Conservation (phyloP, 306 rosid species). For the Albizia julibrissin region DNA sequence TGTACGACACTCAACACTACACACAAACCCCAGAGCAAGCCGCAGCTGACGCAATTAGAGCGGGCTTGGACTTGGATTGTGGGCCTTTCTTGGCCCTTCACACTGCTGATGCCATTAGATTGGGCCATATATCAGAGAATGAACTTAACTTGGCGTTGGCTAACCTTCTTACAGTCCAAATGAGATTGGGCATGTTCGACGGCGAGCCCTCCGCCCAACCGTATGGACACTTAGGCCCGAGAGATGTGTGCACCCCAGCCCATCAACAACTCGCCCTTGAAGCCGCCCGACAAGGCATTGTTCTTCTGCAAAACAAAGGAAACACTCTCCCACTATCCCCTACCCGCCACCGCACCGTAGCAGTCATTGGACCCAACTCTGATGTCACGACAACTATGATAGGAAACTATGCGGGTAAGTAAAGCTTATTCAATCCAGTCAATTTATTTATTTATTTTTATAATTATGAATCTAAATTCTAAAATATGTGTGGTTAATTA, state of each 20-base stretch:
- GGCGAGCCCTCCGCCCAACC: constrained; percentile 63
- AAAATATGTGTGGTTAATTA: not conserved
- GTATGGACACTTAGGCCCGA: constrained; percentile 69
- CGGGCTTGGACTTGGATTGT: constrained; percentile 89
- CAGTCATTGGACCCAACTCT: constrained; percentile 88
- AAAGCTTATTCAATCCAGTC: not conserved
- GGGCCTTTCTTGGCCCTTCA: constrained; percentile 80
- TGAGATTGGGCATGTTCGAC: constrained; percentile 94
- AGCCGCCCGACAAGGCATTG: constrained; percentile 86
- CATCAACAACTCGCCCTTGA: constrained; percentile 79
- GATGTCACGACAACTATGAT: constrained; percentile 87
- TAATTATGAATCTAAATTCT: too few relatives aligned
- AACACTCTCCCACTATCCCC: constrained; percentile 60
- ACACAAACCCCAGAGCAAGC: constrained; percentile 78
- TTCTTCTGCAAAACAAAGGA: constrained; percentile 58
- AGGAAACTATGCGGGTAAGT: constrained; percentile 79
- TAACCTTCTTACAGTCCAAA: constrained; percentile 69
- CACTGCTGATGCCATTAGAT: constrained; percentile 53
- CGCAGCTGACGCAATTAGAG: constrained; percentile 68
- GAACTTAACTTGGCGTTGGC: constrained; percentile 72
- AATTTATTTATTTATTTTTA: too few relatives aligned
- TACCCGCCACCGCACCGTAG: constrained; percentile 49
- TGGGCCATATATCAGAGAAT: constrained; percentile 48
- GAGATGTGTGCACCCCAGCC: constrained; percentile 63
- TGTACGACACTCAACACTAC: constrained; percentile 71